Evolutionary conservation across 306 rosid genomes (phyloP).

Genomic region (Gastrolobium villosum): DNA sequence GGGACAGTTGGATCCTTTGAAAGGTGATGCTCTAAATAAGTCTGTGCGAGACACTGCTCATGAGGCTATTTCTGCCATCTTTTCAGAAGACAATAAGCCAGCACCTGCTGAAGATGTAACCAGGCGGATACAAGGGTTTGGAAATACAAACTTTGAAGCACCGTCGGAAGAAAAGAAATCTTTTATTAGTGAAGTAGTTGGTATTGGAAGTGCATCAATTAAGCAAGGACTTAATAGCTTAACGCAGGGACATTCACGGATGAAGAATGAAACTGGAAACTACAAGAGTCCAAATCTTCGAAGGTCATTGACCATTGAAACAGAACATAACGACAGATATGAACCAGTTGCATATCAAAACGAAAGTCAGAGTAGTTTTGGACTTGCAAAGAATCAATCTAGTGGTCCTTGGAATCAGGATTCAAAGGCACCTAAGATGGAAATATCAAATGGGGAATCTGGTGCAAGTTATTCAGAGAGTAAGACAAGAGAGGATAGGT

Average conservation of each 20-base stretch:
- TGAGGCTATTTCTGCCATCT: constrained; percentile 83
- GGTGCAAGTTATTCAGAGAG: constrained; percentile 65
- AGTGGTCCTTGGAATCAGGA: constrained; percentile 83
- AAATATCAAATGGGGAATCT: constrained; percentile 67
- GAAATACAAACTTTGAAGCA: constrained; percentile 76
- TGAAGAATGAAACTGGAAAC: constrained; percentile 83
- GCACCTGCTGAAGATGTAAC: constrained; percentile 83
- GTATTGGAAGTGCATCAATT: constrained; percentile 94
- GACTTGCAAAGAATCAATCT: constrained; percentile 62
- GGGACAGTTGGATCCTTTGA: constrained; percentile 91
- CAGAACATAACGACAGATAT: constrained; percentile 69
- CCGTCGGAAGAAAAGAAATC: constrained; percentile 82
- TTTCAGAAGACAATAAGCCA: constrained; percentile 82
- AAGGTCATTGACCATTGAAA: constrained; percentile 86
- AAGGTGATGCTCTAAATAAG: constrained; percentile 96
- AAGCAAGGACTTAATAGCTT: constrained; percentile 91
- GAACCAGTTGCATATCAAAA: constrained; percentile 74
- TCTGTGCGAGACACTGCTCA: constrained; percentile 95
- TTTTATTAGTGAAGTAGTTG: constrained; percentile 96
- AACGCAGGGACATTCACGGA: constrained; percentile 79
- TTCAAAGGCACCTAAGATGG: constrained; percentile 63
- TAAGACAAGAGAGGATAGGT: constrained; percentile 86
- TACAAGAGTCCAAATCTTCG: constrained; percentile 90
- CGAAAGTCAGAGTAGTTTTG: constrained; percentile 72
- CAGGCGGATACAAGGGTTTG: constrained; percentile 96